Base-by-base conservation (phyloP, 805 yeast genomes). In the Suhomyces tanzawaensis region DNA sequence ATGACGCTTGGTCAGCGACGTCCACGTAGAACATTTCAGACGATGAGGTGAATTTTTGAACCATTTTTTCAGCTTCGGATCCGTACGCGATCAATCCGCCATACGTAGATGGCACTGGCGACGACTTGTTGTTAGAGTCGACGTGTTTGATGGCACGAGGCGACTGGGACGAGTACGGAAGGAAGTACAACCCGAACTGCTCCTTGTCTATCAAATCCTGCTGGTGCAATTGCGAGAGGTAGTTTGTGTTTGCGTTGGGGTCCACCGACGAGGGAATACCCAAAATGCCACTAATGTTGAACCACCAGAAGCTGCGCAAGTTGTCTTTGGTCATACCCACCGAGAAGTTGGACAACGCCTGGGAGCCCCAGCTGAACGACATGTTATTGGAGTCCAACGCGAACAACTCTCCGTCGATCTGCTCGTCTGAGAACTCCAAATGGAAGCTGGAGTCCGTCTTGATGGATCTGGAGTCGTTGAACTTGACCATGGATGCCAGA, bases 271-370 rank as follows among this genome's bases (percentile, higher is more conserved):
- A 24, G 7, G 85, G 76, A 19, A 81, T 63, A 2, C 86, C 86
- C 37, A 81, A 51, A 14, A 81, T 72, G 13, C 87, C 87, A 44
- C 77, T 74, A 27, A 79, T 72, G 12, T 71, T 65, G 53, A 76
- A 80, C 13, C 63, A 61, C 3, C 60, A 62, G 44, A 81, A 81
- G 40, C 77, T 66, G 22, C 64, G 66, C 2, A 84, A 85, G 3
- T 76, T 82, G 4, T 57, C 29, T 12, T 57, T 49, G 1, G 85
- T 82, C 21, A 71, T 64, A 15, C 87, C 87, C 46, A 81, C 69
- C 16, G 67, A 55, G 47, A 75, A 70, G 45, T 71, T 57, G 9
- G n/a, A 16, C 6, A 24, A 16, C 8, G 28, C 14, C 9, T 22
- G 13, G 36, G 49, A 44, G 36, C 63, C 57, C n/a, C 59, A 64